Evolutionary conservation across 2,329 filamentous ascomycete species (phyloP).

Genomic region (Fusarium goolgardi): DNA sequence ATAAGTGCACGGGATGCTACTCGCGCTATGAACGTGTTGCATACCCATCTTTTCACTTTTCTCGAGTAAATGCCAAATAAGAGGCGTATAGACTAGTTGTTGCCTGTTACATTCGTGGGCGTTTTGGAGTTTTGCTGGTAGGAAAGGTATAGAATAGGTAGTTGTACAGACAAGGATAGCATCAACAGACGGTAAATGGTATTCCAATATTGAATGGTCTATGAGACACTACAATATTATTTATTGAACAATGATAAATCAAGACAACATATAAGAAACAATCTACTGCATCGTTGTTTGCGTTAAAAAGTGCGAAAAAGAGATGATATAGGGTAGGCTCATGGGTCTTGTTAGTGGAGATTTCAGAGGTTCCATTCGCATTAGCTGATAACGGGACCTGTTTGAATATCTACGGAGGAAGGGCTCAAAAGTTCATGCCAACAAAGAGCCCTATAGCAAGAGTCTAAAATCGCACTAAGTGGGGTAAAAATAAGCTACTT

Average conservation of each 20-base stretch:
- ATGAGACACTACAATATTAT: not conserved
- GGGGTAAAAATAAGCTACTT: too few relatives aligned
- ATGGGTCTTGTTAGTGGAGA: not conserved
- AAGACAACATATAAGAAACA: not conserved
- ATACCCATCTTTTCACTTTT: constrained; percentile 97
- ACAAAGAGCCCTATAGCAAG: too few relatives aligned
- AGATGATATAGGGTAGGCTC: constrained; percentile 38
- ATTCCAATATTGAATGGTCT: not conserved
- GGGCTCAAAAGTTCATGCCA: too few relatives aligned
- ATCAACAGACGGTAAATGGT: not conserved
- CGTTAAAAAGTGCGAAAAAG: not conserved
- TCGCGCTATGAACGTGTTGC: constrained; percentile 93
- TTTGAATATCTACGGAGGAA: not conserved
- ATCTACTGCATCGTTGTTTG: not conserved
- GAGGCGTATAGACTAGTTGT: constrained; percentile 1
- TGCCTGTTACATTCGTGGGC: constrained; percentile 17
- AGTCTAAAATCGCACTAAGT: too few relatives aligned
- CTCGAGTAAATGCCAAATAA: constrained; percentile 68
- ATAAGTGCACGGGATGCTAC: constrained; percentile 92
- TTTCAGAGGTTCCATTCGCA: not conserved
- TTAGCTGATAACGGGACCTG: not conserved
- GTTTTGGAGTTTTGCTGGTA: constrained; percentile 36
- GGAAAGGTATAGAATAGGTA: constrained; percentile 26
- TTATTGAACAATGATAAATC: not conserved
- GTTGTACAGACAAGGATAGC: not conserved